phyloP scores from a whole-genome alignment of 2,329 filamentous ascomycete species.

The Trichophyton rubrum region DNA sequence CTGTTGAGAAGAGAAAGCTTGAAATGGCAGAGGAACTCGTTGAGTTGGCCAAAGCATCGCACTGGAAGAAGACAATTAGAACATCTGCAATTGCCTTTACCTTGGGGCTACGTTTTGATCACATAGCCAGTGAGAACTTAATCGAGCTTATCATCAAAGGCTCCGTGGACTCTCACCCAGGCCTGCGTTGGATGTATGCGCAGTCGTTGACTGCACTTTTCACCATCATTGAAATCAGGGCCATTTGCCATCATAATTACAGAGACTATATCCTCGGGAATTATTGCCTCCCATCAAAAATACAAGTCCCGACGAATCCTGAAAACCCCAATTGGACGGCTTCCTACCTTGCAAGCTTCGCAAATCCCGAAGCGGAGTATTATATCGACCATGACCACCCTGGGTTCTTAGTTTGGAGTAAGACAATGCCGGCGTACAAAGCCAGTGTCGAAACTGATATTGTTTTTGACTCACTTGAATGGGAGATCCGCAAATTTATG shows the following conservation, averaged over 20 bases:
- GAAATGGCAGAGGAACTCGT: slow-evolving; percentile 71
- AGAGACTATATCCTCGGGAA: slow-evolving; percentile 73
- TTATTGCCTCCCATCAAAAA: slow-evolving; percentile 63
- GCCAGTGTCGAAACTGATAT: slow-evolving; percentile 54
- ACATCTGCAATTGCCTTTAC: slow-evolving; percentile 86
- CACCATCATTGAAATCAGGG: slow-evolving; percentile 74
- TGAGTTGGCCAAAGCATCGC: slow-evolving; percentile 60
- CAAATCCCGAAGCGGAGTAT: slow-evolving; percentile 65
- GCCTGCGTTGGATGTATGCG: slow-evolving; percentile 66
- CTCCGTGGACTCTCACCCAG: slow-evolving; percentile 80
- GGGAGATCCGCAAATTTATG: slow-evolving; percentile 60
- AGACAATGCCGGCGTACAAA: slow-evolving; percentile 67
- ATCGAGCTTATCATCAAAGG: slow-evolving; percentile 72
- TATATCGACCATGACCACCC: slow-evolving; percentile 86
- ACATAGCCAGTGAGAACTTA: slow-evolving; percentile 66
- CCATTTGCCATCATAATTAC: slow-evolving; percentile 75
- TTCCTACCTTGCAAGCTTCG: slow-evolving; percentile 65
- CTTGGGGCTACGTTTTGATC: slow-evolving; percentile 81
- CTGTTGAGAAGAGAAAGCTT: slow-evolving; percentile 74
- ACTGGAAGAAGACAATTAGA: slow-evolving; percentile 91
- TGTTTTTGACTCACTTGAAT: slow-evolving; percentile 72
- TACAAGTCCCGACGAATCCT: slow-evolving; percentile 59
- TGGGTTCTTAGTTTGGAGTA: slow-evolving; percentile 93
- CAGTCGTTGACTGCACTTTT: slow-evolving; percentile 69
- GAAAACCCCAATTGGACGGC: slow-evolving; percentile 68